Percentiles rank a stretch among this genome's conserved stretches.
Conservation (phyloP, 495 filamentous ascomycete genomes). For the Penicillium diatomitis region DNA sequence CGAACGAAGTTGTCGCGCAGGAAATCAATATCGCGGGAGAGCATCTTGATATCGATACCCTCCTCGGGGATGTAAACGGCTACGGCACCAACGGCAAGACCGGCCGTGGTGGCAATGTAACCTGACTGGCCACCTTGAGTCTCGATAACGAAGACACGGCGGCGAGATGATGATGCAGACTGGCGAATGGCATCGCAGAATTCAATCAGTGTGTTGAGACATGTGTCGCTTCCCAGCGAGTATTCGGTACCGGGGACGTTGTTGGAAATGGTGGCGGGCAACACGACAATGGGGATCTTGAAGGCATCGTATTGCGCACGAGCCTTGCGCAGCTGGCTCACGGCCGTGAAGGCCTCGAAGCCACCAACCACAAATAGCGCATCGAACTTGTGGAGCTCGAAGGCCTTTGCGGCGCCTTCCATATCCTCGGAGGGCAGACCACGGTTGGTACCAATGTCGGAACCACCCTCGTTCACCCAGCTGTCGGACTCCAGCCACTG, state of each 20-base stretch:
- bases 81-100: slow-evolving; percentile 80
- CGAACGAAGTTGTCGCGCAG: slow-evolving; percentile 75
- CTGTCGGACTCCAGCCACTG: slow-evolving; percentile 88
- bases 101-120: slow-evolving; percentile 86
- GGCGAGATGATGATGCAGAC: slow-evolving; percentile 83
- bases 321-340: slow-evolving; percentile 76
- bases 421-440: slow-evolving; percentile 78
- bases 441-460: slow-evolving; percentile 96
- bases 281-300: slow-evolving; percentile 83
- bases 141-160: slow-evolving; percentile 94
- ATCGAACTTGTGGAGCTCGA: slow-evolving; percentile 80
- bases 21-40: slow-evolving; percentile 82
- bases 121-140: slow-evolving; percentile 93
- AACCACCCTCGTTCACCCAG: slow-evolving; percentile 95
- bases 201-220: slow-evolving; percentile 87
- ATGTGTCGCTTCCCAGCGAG: slow-evolving; percentile 93
- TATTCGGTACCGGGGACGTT: slow-evolving; percentile 98
- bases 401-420: slow-evolving; percentile 71
- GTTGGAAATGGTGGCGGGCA: slow-evolving; percentile 97
- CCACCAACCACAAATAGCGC: slow-evolving; percentile 89
- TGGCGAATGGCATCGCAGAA: slow-evolving; percentile 98
- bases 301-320: slow-evolving; percentile 70
- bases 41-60: slow-evolving; percentile 88
- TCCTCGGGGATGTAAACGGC: slow-evolving; percentile 98
- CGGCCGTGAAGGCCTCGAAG: slow-evolving; percentile 92